Base-by-base conservation (phyloP, 139 green algal species). In the Mychonastes homosphaera region DNA sequence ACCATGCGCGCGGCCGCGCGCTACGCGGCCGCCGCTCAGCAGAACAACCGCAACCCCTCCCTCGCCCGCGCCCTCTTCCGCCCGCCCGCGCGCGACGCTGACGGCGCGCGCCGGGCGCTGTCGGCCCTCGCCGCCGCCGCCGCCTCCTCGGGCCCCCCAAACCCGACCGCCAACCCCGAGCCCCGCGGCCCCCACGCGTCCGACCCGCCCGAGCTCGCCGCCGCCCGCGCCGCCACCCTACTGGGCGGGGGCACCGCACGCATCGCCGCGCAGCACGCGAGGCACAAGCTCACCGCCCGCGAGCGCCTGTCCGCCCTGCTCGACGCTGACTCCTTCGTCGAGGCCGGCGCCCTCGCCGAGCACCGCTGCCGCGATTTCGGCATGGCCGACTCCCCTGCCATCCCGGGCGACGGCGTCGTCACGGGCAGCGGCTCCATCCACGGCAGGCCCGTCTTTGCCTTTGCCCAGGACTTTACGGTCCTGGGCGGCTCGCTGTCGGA, bases 381-480 rank as follows among this genome's bases (percentile, higher is more conserved):
- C 39, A 46, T 46, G 39, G 39, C 15, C 39, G 39, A 46, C 39
- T 21, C 39, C 39, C n/a, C n/a, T n/a, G 16, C 15, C 15, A 46
- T 46, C 39, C 15, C 58, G 61, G 59, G 51, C 9, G 71, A 78
- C 40, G 76, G 76, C 27, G 77, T 84, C 5, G 60, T 84, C 12
- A 84, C 77, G 9, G 77, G 77, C 23, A 72, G 50, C n/a, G 79
- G 79, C n/a, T 69, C 59, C 18, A 77, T 86, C 9, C 63, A 62
- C 15, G 79, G 79, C 16, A 52, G 72, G 3, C 66, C 73, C 8
- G 74, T 80, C 8, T 80, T 63, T 49, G 74, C 72, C 8, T 79
- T 72, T 38, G 65, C 45, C 28, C 79, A 87, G 50, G 79, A 87
- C 56, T 86, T 85, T 62, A 84, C 79, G 2, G 79, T 86, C 27